A percentile compares a stretch with the other conserved stretches of the same genome.
Evolutionary conservation across 768 basidiomycete species (phyloP).

Genomic region (Leccinum uliginosum): DNA sequence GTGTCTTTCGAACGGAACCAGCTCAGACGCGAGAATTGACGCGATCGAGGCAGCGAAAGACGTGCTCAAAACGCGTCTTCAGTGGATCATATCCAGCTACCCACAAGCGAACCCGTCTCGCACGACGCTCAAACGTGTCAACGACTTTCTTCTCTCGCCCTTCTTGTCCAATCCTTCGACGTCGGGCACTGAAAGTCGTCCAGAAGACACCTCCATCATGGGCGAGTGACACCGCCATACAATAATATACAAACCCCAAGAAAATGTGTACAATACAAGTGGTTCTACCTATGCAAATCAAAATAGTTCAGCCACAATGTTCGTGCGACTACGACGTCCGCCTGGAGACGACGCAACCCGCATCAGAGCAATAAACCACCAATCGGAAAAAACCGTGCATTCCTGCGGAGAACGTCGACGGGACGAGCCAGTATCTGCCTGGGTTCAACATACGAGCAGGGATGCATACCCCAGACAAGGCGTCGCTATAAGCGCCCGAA

Average conservation of each 20-base stretch:
- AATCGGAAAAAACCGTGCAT: slow-evolving; percentile 54
- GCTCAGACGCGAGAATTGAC: neutral
- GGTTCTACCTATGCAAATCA: neutral
- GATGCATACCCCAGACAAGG: slow-evolving; percentile 66
- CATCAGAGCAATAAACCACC: slow-evolving; percentile 51
- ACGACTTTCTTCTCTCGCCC: slow-evolving; percentile 63
- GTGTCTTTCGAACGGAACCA: slow-evolving; percentile 5
- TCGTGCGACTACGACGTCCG: neutral
- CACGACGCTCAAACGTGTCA: slow-evolving; percentile 72
- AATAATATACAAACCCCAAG: neutral
- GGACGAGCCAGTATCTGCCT: slow-evolving; percentile 70
- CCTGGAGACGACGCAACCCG: slow-evolving; percentile 22
- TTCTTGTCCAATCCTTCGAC: neutral
- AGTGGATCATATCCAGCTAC: slow-evolving; percentile 79
- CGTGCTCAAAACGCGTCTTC: slow-evolving; percentile 65
- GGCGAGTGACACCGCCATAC: neutral
- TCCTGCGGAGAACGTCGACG: slow-evolving; percentile 68
- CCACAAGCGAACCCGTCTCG: slow-evolving; percentile 82
- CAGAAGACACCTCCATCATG: neutral
- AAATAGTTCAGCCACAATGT: neutral
- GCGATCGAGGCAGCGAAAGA: slow-evolving; percentile 43
- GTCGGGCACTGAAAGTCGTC: neutral
- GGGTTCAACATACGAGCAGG: slow-evolving; percentile 43
- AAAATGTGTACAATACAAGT: neutral
- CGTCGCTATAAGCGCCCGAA: slow-evolving; percentile 78